Conservation (phyloP, 495 filamentous ascomycete genomes). For the Xanthoparmelia taractica region DNA sequence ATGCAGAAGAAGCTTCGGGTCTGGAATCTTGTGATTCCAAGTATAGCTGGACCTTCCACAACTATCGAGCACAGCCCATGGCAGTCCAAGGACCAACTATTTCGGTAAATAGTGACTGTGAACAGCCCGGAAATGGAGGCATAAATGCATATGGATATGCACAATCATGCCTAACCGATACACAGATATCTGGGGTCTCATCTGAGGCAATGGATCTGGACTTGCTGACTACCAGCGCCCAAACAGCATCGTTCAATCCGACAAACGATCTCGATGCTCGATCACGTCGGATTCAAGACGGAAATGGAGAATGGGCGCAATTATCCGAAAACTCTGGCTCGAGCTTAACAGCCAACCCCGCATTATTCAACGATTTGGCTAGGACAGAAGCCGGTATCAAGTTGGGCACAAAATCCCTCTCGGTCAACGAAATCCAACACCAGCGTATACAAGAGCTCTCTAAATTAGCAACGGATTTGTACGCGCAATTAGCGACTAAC, state of each 20-base stretch:
- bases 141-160: neutral
- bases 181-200: neutral
- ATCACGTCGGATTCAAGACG: neutral
- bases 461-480: conserved; percentile 8
- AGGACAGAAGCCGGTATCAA: neutral
- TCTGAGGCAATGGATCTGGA: conserved; percentile 7
- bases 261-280: neutral
- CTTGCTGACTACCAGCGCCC: neutral
- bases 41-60: conserved; percentile 9
- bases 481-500: conserved; percentile 5
- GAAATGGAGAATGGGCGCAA: neutral
- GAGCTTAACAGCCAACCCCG: neutral
- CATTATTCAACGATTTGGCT: neutral
- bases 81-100: conserved; percentile 1
- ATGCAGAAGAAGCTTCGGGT: neutral
- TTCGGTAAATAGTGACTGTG: neutral
- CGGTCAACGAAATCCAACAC: conserved; percentile 7
- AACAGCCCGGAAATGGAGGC: neutral
- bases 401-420: neutral
- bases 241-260: neutral
- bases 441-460: conserved; percentile 12
- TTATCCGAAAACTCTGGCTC: neutral
- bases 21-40: conserved; percentile 3
- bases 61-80: conserved; percentile 7
- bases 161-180: neutral